Evolutionary conservation across 768 basidiomycete genomes (phyloP).

Genomic region (Amyloporia xantha): DNA sequence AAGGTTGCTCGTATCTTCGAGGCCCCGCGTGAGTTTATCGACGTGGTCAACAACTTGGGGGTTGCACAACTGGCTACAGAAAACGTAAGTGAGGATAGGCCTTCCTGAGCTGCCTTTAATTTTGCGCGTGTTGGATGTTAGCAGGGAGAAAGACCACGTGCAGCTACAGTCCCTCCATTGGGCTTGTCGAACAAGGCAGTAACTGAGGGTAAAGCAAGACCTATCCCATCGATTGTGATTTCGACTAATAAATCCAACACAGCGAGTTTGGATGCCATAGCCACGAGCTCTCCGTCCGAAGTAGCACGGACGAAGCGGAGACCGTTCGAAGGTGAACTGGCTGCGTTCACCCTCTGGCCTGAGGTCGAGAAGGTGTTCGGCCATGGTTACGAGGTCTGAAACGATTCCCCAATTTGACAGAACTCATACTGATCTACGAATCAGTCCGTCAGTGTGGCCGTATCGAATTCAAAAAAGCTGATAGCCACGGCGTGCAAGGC

Average conservation of each 20-base stretch:
- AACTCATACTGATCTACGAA: neutral
- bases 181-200: constrained; percentile 92
- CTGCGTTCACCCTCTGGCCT: constrained; percentile 88
- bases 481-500: constrained; percentile 92
- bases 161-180: constrained; percentile 87
- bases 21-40: constrained; percentile 77
- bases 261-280: neutral
- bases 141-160: constrained; percentile 44
- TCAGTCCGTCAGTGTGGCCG: constrained; percentile 77
- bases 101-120: neutral
- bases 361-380: constrained; percentile 96
- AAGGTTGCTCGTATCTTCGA: constrained; percentile 94
- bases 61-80: constrained; percentile 42
- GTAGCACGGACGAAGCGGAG: constrained; percentile 21
- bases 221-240: too few relatives aligned
- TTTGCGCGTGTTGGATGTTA: neutral
- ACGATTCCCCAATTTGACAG: neutral
- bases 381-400: constrained; percentile 89
- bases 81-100: constrained; percentile 41
- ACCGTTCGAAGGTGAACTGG: constrained; percentile 88
- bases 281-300: constrained; percentile 5
- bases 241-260: neutral
- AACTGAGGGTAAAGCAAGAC: constrained; percentile 45
- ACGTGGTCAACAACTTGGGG: constrained; percentile 45
- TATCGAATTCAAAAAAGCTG: constrained; percentile 60